Conservation (phyloP, 2,329 filamentous ascomycete species). For the Colletotrichum eremochloae region DNA sequence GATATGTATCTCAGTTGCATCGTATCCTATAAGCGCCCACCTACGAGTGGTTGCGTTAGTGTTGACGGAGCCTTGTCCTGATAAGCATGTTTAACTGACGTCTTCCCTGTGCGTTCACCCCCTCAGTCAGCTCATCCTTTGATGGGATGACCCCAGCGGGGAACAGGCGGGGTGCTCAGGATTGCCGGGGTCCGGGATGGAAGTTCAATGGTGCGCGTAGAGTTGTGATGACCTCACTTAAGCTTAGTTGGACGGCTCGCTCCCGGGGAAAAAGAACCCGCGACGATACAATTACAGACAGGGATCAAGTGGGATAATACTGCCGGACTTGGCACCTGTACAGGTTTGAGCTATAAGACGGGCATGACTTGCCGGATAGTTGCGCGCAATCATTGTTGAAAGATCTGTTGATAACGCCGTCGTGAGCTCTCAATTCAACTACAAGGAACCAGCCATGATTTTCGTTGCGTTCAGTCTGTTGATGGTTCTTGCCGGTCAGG, state of each 20-base stretch:
- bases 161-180: constrained; percentile 5
- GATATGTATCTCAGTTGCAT: constrained; percentile 10
- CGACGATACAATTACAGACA: background rate
- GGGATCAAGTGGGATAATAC: constrained; percentile 3
- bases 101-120: background rate
- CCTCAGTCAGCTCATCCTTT: background rate
- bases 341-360: constrained; percentile 20
- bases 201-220: constrained; percentile 39
- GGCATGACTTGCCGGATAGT: background rate
- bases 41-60: constrained; percentile 13
- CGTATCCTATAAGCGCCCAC: constrained; percentile 31
- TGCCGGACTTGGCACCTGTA: background rate
- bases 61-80: constrained; percentile 2
- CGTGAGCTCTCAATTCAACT: background rate
- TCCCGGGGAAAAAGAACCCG: constrained; percentile 37
- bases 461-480: constrained; percentile 23
- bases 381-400: background rate
- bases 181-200: constrained; percentile 16
- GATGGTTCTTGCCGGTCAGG: constrained; percentile 19
- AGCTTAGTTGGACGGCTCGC: background rate
- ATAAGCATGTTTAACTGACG: background rate
- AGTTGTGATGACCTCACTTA: constrained; percentile 37
- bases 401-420: constrained; percentile 1
- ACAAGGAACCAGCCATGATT: constrained; percentile 7
- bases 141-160: background rate